Evolutionary conservation across 1,139 yeast species (phyloP).

Genomic region (Lodderomyces jiufengensis): DNA sequence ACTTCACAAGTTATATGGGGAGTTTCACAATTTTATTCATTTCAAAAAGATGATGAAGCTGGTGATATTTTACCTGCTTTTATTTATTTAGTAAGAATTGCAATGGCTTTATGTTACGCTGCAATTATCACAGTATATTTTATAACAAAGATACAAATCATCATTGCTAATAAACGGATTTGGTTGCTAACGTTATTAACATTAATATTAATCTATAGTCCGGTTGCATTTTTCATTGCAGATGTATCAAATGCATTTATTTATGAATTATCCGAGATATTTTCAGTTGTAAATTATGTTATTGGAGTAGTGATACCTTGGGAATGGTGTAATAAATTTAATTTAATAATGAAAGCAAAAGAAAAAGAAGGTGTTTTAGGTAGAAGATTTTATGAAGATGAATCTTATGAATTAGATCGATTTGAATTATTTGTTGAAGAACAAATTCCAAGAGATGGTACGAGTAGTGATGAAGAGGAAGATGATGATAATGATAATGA

Average conservation of each 20-base stretch:
- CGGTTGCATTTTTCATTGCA: conserved; percentile 72
- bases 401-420: conserved; percentile 43
- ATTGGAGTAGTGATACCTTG: conserved; percentile 74
- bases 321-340: conserved; percentile 83
- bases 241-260: conserved; percentile 75
- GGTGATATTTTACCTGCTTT: conserved; percentile 72
- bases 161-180: conserved; percentile 47
- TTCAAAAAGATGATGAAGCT: conserved; percentile 36
- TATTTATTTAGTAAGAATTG: conserved; percentile 72
- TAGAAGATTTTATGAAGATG: conserved; percentile 72
- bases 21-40: conserved; percentile 49
- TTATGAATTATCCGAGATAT: conserved; percentile 66
- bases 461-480: conserved; percentile 14
- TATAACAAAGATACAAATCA: conserved; percentile 50
- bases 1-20: conserved; percentile 71
- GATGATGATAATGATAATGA: conserved; percentile 9
- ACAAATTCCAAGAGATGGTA: conserved; percentile 18
- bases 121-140: conserved; percentile 61
- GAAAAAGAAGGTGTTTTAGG: conserved; percentile 82
- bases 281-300: conserved; percentile 70
- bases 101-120: conserved; percentile 69
- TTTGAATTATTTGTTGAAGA: conserved; percentile 41
- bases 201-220: conserved; percentile 55
- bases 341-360: conserved; percentile 55
- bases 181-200: conserved; percentile 60